Conservation (phyloP, 768 basidiomycete genomes). For the Trametes sanguinea region DNA sequence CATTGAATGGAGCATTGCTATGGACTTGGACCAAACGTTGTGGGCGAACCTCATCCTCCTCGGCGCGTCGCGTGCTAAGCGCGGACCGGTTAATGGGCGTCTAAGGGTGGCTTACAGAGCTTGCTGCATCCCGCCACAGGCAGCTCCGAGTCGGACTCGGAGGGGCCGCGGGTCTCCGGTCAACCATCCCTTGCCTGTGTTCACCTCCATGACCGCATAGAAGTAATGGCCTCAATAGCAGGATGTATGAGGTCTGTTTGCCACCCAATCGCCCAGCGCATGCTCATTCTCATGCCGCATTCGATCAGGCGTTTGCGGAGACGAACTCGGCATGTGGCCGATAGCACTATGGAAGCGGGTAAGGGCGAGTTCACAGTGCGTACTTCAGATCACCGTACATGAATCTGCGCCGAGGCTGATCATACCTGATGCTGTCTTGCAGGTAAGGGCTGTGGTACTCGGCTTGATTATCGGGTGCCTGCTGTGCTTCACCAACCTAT, state of each 20-base stretch:
- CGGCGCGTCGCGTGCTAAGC: neutral
- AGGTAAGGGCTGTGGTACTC: conserved; percentile 60
- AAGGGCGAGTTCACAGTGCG: conserved; percentile 26
- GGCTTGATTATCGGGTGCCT: conserved; percentile 85
- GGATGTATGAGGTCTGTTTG: conserved; percentile 17
- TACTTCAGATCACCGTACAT: neutral
- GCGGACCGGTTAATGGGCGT: neutral
- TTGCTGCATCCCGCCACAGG: conserved; percentile 1
- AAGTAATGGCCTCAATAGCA: neutral
- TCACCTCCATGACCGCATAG: neutral
- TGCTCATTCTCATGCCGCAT: neutral
- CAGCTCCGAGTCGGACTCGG: neutral
- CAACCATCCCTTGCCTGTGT: neutral
- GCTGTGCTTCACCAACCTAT: conserved; percentile 91
- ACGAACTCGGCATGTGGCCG: conserved; percentile 6
- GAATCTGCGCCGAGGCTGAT: too few relatives aligned
- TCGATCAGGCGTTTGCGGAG: conserved; percentile 13
- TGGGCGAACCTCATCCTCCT: neutral
- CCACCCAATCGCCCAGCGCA: too few relatives aligned
- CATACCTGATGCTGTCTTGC: neutral
- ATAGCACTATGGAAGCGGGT: conserved; percentile 14
- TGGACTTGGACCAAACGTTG: too few relatives aligned
- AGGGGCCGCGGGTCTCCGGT: neutral
- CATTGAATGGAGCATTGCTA: too few relatives aligned
- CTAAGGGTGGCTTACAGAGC: conserved; percentile 5